A percentile compares a stretch with the other conserved stretches of the same genome.
Conservation (phyloP, 2,329 filamentous ascomycete species). For the Fusarium euwallaceae region DNA sequence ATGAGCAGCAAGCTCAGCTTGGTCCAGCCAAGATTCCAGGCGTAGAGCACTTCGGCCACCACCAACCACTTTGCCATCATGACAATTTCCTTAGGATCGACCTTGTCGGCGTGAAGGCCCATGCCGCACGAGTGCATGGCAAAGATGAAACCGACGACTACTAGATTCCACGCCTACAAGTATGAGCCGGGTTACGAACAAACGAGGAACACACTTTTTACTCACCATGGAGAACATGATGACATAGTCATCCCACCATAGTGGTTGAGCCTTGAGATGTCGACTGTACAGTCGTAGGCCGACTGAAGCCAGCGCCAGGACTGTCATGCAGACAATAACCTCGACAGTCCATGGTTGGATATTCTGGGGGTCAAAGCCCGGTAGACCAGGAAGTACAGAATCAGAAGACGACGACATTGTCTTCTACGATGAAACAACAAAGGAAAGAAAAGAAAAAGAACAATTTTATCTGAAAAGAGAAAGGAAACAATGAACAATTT, state of each 20-base stretch:
- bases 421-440: constrained; percentile 10
- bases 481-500: constrained; percentile 6
- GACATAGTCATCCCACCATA: constrained; percentile 67
- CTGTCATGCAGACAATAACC: constrained; percentile 57
- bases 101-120: constrained; percentile 60
- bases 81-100: constrained; percentile 54
- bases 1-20: constrained; percentile 65
- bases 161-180: constrained; percentile 55
- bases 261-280: constrained; percentile 55
- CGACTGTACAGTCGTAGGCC: constrained; percentile 58
- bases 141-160: constrained; percentile 62
- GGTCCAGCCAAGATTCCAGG: constrained; percentile 62
- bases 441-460: neutral
- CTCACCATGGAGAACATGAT: constrained; percentile 63
- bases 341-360: constrained; percentile 59
- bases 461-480: neutral
- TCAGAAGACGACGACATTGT: constrained; percentile 26
- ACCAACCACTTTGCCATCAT: constrained; percentile 62
- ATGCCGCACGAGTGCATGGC: constrained; percentile 61
- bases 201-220: too few relatives aligned
- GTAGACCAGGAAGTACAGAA: constrained; percentile 40
- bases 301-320: constrained; percentile 55
- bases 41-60: constrained; percentile 62
- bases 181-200: constrained; percentile 4
- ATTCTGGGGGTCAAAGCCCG: constrained; percentile 44